phyloP scores from a whole-genome alignment of 2,329 filamentous ascomycete genomes.

The Paracoccidioides brasiliensis region DNA sequence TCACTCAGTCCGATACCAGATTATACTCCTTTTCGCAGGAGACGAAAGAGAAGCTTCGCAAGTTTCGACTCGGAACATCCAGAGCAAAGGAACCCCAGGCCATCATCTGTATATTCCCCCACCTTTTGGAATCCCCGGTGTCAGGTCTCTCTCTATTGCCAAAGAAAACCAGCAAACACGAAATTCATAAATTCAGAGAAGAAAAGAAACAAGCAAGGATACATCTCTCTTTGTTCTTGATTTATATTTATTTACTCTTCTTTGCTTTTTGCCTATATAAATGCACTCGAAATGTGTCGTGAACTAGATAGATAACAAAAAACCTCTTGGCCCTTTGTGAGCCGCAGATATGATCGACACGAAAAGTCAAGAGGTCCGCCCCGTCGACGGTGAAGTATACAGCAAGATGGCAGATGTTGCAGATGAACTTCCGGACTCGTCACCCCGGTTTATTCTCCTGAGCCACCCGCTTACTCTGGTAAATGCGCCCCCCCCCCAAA shows the following conservation, averaged over 20 bases:
- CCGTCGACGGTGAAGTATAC: slow-evolving; percentile 71
- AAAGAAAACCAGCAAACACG: neutral
- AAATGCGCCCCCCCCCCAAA: slow-evolving; percentile 8
- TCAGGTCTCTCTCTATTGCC: neutral
- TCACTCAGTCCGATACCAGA: slow-evolving; percentile 61
- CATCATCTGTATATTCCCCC: slow-evolving; percentile 61
- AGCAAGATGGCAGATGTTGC: slow-evolving; percentile 64
- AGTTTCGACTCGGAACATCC: slow-evolving; percentile 86
- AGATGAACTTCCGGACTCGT: slow-evolving; percentile 85
- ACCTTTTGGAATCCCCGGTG: slow-evolving; percentile 22
- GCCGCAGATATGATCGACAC: slow-evolving; percentile 74
- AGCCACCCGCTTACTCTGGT: slow-evolving; percentile 85
- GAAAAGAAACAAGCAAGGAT: neutral
- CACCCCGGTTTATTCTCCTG: slow-evolving; percentile 76
- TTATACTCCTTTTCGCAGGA: slow-evolving; percentile 87
- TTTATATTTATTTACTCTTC: neutral
- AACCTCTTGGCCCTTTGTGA: slow-evolving; percentile 7
- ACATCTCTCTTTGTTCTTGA: neutral
- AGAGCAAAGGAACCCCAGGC: slow-evolving; percentile 77
- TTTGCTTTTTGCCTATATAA: neutral
- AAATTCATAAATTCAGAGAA: neutral
- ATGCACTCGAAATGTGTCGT: neutral
- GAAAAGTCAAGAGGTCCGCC: slow-evolving; percentile 75
- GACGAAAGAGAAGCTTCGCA: slow-evolving; percentile 79
- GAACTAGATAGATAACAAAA: slow-evolving; percentile 2